Evolutionary conservation across 208 protist species (phyloP), one percentile per base, ranked within the genome.

Genomic region (Endotrypanum monterogeii): DNA sequence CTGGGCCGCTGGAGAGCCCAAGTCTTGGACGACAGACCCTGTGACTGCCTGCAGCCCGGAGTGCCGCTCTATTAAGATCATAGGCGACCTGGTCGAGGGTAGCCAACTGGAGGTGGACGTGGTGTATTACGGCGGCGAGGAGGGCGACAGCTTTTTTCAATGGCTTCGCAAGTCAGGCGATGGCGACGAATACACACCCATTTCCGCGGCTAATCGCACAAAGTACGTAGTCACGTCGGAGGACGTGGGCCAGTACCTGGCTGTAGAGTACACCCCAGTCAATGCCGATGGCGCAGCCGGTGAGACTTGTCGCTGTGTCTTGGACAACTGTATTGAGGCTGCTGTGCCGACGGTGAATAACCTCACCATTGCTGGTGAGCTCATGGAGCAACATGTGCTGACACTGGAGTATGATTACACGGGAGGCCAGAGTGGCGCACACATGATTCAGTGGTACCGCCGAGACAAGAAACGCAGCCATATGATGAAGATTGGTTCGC

Each of bases 381-480:
- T 95, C 67, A 54, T 83, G 51, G 94, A 94, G 73, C 82, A 89
- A 66, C 83, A 93, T 54, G 87, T 87, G 16, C 76, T 98, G 50
- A 86, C 84, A 39, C 75, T 95, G 39, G 78, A 96, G 75, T 97
- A 89, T 65, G 82, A 89, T 41, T 98, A 97, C 83, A 84, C 78
- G 55, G 93, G 94, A 67, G 94, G 93, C 28, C 83, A 93, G 73
- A 83, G 83, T 57, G 95, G 95, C 32, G 72, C 82, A 25, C 89
- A 94, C 76, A 83, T 92, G 75, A 89, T 94, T 73, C 88, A 97
- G 81, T 98, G 95, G 95, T 96, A 95, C 85, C 90, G 91, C 74
- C 85, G 83, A 48, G 83, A 92, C 71, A 78, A 82, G 73, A 78
- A 74, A 44, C 79, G 72, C 50, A 78, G 79, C 56, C 63, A 79